Evolutionary conservation across 352 stramenopile species (phyloP), one percentile per base, ranked within the genome.

Genomic region (Pythium folliculosum): DNA sequence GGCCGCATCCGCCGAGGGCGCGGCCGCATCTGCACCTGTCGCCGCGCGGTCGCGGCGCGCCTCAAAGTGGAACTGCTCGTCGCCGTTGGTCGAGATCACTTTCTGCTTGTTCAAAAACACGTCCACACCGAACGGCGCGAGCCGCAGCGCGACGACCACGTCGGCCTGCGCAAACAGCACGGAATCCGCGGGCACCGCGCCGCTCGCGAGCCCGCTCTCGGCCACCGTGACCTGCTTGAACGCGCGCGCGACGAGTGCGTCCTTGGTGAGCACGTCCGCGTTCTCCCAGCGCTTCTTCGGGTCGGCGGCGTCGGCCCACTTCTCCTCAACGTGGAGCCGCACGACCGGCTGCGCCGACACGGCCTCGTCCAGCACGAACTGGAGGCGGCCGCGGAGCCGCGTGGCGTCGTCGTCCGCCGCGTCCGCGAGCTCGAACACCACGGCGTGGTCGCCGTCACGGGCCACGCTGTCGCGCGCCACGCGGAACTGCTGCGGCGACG

Each of bases 21-120:
- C 63, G 19, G 70, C 65, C 5, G 60, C 66, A 13, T 70, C 67
- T 0, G 77, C 38, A 4, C 48, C 72, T 5, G 58, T 61, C 7
- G 55, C 58, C 16, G 74, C 70, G 5, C 95, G 82, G 67, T 98
- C 90, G 43, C 89, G 81, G 27, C 84, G 84, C 10, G 81, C 69
- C 57, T 94, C 83, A 58, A 86, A 94, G 71, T 94, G 80, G 67
- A 94, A 89, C 44, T 90, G 75, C 14, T 81, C 65, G 43, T 90
- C 69, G 43, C 72, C 72, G 68, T 94, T 94, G 32, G 81, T 81
- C 23, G 80, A 85, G 17, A 94, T 69, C 30, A 84, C 73, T 51
- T 88, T 88, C 47, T 88, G 71, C 57, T 80, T 77, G 51, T 90
- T 65, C 45, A 91, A 45, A 25, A 81, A 94, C 63, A 92, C 69